A percentile compares a stretch with the other conserved stretches of the same genome.
Evolutionary conservation across 768 basidiomycete species (phyloP).

Genomic region (Candolleomyces aberdarensis): DNA sequence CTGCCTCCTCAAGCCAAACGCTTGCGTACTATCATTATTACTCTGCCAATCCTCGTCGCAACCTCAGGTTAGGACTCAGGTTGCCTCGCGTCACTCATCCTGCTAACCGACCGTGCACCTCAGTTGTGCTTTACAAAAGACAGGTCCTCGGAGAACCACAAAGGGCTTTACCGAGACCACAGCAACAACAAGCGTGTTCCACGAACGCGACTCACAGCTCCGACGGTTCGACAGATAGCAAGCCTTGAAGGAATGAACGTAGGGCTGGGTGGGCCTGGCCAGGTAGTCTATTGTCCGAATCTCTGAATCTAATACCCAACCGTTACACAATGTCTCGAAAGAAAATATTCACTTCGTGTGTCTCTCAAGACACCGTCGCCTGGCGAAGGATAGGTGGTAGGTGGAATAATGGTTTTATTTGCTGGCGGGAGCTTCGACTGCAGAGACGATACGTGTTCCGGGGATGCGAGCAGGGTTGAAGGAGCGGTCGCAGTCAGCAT

Average conservation of each 20-base stretch:
- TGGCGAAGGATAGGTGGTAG: slow-evolving; percentile 15
- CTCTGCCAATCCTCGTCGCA: slow-evolving; percentile 62
- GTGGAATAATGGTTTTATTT: slow-evolving; percentile 13
- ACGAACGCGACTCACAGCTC: neutral
- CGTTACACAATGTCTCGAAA: too few species aligned
- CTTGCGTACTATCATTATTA: slow-evolving; percentile 53
- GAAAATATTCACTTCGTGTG: neutral
- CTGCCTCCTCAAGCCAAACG: slow-evolving; percentile 36
- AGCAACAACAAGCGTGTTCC: neutral
- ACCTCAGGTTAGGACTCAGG: slow-evolving; percentile 51
- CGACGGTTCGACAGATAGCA: too few species aligned
- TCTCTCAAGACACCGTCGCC: too few species aligned
- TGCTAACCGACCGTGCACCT: neutral
- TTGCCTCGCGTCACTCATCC: slow-evolving; percentile 3
- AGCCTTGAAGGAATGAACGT: neutral
- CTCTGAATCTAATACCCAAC: too few species aligned
- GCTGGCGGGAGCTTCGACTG: slow-evolving; percentile 25
- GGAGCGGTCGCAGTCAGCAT: slow-evolving; percentile 88
- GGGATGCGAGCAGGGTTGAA: slow-evolving; percentile 91
- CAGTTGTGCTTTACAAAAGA: slow-evolving; percentile 68
- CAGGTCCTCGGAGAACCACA: slow-evolving; percentile 41
- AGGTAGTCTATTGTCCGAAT: too few species aligned
- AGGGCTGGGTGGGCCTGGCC: neutral
- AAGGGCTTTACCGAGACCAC: slow-evolving; percentile 9
- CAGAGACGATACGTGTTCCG: slow-evolving; percentile 70